These are phyloP conservation scores for Gnomoniopsis sp. DNA, from an alignment of 2,329 filamentous ascomycete genomes.

Conservation along the genomic window DNA sequence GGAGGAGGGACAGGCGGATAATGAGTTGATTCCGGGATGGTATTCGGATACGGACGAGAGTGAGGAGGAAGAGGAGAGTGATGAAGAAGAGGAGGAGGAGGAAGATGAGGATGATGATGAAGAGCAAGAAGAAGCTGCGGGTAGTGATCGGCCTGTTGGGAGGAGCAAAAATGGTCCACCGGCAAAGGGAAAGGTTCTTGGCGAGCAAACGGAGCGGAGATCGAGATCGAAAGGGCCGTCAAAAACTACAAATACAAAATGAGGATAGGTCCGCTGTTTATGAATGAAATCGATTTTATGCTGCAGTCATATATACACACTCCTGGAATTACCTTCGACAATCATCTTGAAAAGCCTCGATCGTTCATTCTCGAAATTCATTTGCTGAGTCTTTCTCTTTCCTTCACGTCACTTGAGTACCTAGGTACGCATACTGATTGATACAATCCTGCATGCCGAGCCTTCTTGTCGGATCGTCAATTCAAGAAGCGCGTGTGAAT, in stretches of 20 bases:
- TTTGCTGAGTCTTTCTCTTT: too few species aligned
- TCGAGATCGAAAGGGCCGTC: background rate
- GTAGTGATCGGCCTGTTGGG: background rate
- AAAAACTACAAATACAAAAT: background rate
- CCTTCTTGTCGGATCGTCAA: too few species aligned
- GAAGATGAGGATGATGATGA: background rate
- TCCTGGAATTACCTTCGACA: too few species aligned
- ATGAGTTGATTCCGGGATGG: conserved; percentile 36
- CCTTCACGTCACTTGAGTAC: too few species aligned
- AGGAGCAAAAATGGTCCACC: background rate
- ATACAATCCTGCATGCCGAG: too few species aligned
- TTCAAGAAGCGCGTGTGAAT: too few species aligned
- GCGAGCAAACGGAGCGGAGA: background rate
- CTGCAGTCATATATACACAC: too few species aligned
- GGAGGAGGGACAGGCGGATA: conserved; percentile 41
- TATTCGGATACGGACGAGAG: conserved; percentile 27
- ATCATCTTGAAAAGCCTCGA: too few species aligned
- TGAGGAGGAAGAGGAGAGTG: conserved; percentile 6
- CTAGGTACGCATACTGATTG: too few species aligned
- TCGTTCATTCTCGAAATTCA: too few species aligned
- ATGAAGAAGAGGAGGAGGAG: background rate
- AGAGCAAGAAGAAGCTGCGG: background rate
- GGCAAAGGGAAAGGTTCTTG: background rate
- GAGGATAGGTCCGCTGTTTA: background rate
- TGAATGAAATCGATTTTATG: too few species aligned